Evolutionary conservation across 371 early-diverging fungal genomes (phyloP).

Genomic region (Rhizopus sp.): DNA sequence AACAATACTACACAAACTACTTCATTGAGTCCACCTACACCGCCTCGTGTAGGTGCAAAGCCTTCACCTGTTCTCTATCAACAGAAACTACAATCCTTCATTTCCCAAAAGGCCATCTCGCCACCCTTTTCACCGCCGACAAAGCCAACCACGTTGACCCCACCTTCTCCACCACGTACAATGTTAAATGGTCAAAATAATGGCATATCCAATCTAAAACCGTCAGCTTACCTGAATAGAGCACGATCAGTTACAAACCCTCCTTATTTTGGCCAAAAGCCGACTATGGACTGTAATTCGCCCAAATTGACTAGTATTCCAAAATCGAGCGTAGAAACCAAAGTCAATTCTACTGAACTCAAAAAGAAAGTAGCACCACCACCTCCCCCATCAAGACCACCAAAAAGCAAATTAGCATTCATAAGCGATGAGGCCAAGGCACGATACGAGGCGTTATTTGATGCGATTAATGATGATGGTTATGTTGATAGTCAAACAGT

Average conservation of each 20-base stretch:
- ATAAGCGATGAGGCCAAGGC: slow-evolving; percentile 1
- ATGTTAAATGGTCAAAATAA: neutral
- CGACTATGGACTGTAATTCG: neutral
- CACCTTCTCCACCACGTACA: neutral
- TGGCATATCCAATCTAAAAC: slow-evolving; percentile 20
- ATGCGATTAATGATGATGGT: slow-evolving; percentile 39
- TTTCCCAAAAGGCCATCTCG: neutral
- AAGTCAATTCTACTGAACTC: neutral
- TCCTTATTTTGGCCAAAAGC: slow-evolving; percentile 1
- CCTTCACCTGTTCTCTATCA: slow-evolving; percentile 3
- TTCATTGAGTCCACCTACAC: neutral
- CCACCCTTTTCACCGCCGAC: neutral
- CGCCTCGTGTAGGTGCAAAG: slow-evolving; percentile 9
- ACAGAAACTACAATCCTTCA: neutral
- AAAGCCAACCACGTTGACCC: neutral
- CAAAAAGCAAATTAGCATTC: slow-evolving; percentile 4
- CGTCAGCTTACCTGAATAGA: slow-evolving; percentile 22
- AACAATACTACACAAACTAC: neutral
- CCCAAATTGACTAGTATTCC: neutral
- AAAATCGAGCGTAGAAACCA: neutral
- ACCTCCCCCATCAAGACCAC: slow-evolving; percentile 38
- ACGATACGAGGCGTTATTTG: slow-evolving; percentile 44
- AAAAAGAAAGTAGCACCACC: slow-evolving; percentile 32
- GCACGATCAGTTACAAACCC: slow-evolving; percentile 28
- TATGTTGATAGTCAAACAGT: slow-evolving; percentile 42